Percentiles rank a stretch among this genome's conserved stretches.
phyloP scores from a whole-genome alignment of 2,329 filamentous ascomycete species.

The Fusarium nelsonii region DNA sequence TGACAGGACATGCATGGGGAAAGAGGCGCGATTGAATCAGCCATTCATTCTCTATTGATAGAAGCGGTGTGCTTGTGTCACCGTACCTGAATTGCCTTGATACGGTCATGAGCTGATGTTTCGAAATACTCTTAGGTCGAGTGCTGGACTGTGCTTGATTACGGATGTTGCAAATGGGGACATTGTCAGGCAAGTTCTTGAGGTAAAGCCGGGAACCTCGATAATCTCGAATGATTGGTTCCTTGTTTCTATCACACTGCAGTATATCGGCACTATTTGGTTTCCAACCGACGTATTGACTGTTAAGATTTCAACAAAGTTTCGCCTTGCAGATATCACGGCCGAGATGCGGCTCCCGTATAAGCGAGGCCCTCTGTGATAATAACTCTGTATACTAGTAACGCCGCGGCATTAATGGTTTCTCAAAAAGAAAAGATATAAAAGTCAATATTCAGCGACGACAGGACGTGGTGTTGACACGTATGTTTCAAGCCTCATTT shows the following conservation, averaged over 20 bases:
- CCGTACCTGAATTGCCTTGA: background rate
- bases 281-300: background rate
- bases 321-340: conserved; percentile 1
- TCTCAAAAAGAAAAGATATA: conserved; percentile 10
- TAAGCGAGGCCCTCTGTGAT: conserved; percentile 4
- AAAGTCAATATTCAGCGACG: conserved; percentile 2
- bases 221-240: conserved; percentile 10
- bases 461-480: conserved; percentile 20
- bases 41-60: conserved; percentile 5
- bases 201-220: background rate
- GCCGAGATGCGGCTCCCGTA: conserved; percentile 8
- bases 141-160: conserved; percentile 40
- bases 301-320: background rate
- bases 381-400: background rate
- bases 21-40: conserved; percentile 5
- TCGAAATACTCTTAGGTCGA: conserved; percentile 29
- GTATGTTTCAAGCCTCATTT: conserved; percentile 14
- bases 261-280: background rate
- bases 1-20: conserved; percentile 1
- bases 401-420: background rate
- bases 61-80: conserved; percentile 34
- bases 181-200: conserved; percentile 15
- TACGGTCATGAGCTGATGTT: conserved; percentile 31
- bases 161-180: conserved; percentile 21
- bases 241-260: background rate